Percentiles rank a stretch among this genome's conserved stretches.
These are phyloP conservation scores for Venustampulla echinocandica DNA, from an alignment of 495 filamentous ascomycete species.

Conservation along the genomic window DNA sequence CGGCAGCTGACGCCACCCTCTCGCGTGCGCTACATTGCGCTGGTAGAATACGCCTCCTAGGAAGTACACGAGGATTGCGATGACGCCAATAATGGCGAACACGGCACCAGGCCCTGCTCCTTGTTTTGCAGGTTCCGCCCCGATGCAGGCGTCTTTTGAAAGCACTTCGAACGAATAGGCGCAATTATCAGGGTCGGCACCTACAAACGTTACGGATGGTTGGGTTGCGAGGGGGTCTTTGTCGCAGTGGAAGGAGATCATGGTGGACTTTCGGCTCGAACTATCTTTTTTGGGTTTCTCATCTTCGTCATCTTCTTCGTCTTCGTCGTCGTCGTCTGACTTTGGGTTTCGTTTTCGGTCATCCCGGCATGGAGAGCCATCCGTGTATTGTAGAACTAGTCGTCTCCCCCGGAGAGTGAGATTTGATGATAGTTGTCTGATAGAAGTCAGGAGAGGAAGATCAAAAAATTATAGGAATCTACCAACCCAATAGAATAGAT, in stretches of 20 bases:
- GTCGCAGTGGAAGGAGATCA: conserved; percentile 92
- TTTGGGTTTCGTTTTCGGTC: neutral
- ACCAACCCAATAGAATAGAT: conserved; percentile 78
- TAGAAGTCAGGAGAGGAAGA: conserved; percentile 7
- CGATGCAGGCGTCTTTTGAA: conserved; percentile 72
- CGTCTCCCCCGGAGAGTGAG: conserved; percentile 80
- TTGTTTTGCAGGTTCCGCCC: conserved; percentile 47
- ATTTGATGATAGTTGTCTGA: conserved; percentile 51
- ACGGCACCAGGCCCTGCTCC: conserved; percentile 78
- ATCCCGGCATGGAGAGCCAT: conserved; percentile 71
- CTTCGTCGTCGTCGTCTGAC: conserved; percentile 24
- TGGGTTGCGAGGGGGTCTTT: conserved; percentile 47
- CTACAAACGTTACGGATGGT: conserved; percentile 67
- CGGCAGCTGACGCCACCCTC: conserved; percentile 91
- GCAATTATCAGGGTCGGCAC: conserved; percentile 75
- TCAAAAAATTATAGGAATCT: neutral
- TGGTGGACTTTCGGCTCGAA: conserved; percentile 64
- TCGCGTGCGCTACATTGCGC: conserved; percentile 85
- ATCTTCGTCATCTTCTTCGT: conserved; percentile 30
- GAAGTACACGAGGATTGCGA: conserved; percentile 80
- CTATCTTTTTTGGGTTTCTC: conserved; percentile 28
- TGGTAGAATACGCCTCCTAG: conserved; percentile 93
- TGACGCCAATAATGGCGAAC: conserved; percentile 83
- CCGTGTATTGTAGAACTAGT: conserved; percentile 83
- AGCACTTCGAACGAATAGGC: conserved; percentile 97